Base-by-base conservation (phyloP, 2,329 filamentous ascomycete genomes). In the Exophiala alcalophila region DNA sequence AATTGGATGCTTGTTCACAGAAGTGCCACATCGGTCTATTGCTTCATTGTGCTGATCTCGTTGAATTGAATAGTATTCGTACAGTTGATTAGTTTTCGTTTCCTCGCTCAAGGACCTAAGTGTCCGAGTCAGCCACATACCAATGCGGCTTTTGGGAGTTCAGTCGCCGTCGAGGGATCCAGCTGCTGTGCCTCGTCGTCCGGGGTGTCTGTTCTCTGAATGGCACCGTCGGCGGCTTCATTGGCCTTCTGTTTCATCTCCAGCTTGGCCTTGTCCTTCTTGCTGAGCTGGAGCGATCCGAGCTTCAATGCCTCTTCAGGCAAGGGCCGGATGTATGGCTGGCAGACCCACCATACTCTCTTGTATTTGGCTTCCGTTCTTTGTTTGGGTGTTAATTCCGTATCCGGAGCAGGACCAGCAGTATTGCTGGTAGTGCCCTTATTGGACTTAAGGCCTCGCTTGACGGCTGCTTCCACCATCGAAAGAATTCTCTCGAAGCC, bases 331-430 rank as follows among this genome's bases (percentile, higher is more conserved):
- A 96, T 77, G 57, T 94, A 86, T 3, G 91, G 84, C 68, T 97
- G 90, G 38, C 82, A 88, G 3, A 95, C 76, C 87, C 88, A 96
- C 78, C 83, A 96, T 1, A 90, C 90, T 52, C 88, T 70, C 61
- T 81, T 83, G 59, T 88, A 94, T 47, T 78, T 72, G 41, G 76
- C 78, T 80, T 1, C 84, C 81, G 6, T 77, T 80, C 12, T 67
- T 64, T 4, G 65, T 80, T 67, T 4, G 58, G 58, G 43, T 18
- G 30, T 38, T 25, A 46, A 12, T 10, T 42, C 32, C 7, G 50
- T 49, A 3, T 64, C 61, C 0, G 69, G 66, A 39, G 69, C 63
- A 5, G 59, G 55, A 40, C 12, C 83, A 61, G 16, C 96, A 68
- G 0, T 85, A 88, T 50, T 78, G 9, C 21, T n/a, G 8, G 16